Evolutionary conservation across 306 rosid species (phyloP).

Genomic region (Glycine latifolia): DNA sequence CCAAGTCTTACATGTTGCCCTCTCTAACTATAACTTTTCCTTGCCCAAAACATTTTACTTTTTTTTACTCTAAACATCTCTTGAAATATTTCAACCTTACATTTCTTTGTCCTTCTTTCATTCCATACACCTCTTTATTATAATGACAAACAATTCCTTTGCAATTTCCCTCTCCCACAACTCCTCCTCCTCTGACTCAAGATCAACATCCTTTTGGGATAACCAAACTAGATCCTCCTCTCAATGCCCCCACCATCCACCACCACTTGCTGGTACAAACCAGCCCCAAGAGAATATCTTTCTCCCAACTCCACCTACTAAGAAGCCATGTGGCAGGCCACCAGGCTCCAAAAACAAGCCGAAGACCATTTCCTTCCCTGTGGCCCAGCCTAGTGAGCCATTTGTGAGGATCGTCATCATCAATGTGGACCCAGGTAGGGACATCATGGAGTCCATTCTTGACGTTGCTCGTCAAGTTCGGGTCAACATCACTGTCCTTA

Average conservation of each 20-base stretch:
- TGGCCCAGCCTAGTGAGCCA: neutral
- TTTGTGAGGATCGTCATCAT: neutral
- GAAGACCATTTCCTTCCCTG: too few species aligned
- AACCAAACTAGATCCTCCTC: neutral
- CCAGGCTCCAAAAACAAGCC: slow-evolving; percentile 3
- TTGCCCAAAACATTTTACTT: too few species aligned
- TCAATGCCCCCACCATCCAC: neutral
- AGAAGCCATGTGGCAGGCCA: neutral
- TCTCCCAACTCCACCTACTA: neutral
- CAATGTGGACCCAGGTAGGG: neutral
- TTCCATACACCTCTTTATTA: too few species aligned
- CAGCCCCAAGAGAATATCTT: too few species aligned
- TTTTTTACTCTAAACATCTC: too few species aligned
- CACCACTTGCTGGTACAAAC: neutral
- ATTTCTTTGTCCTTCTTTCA: too few species aligned
- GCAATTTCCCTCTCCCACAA: neutral
- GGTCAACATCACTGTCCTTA: neutral
- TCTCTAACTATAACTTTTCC: too few species aligned
- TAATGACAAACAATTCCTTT: neutral
- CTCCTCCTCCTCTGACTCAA: neutral
- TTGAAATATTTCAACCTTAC: too few species aligned
- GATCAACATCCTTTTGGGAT: neutral
- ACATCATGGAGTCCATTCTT: neutral
- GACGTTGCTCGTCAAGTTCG: neutral
- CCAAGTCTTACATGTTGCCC: too few species aligned